Percentiles rank a stretch among this genome's conserved stretches.
phyloP scores from a whole-genome alignment of 192 early-diverging fungal genomes.

The Podila clonocystis region DNA sequence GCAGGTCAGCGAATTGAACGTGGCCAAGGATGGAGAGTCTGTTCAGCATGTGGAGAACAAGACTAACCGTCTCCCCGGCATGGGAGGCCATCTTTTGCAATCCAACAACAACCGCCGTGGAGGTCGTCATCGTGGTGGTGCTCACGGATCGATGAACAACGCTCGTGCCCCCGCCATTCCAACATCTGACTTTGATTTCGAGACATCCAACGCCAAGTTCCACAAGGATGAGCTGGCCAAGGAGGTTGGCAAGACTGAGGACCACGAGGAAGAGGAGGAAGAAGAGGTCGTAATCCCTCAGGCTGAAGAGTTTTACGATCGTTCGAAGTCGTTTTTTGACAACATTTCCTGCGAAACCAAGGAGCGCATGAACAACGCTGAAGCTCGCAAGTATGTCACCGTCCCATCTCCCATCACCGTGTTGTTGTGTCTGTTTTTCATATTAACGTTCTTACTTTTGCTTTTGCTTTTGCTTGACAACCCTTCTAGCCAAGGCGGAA shows the following conservation, averaged over 20 bases:
- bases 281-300: conserved; percentile 62
- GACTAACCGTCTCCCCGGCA: conserved; percentile 61
- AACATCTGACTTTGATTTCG: conserved; percentile 94
- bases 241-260: conserved; percentile 70
- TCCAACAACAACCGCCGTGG: conserved; percentile 59
- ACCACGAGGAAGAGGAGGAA: conserved; percentile 60
- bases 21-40: conserved; percentile 36
- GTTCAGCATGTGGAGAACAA: conserved; percentile 47
- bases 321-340: conserved; percentile 92
- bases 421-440: not conserved
- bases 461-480: conserved; percentile 12
- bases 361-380: conserved; percentile 75
- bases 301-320: conserved; percentile 75
- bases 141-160: conserved; percentile 51
- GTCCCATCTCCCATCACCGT: not conserved
- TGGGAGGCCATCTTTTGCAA: conserved; percentile 58
- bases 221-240: conserved; percentile 86
- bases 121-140: conserved; percentile 49
- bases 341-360: conserved; percentile 97
- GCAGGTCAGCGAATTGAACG: conserved; percentile 62
- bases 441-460: not conserved
- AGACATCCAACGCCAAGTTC: conserved; percentile 95
- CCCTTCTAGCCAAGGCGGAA: conserved; percentile 32
- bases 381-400: conserved; percentile 58
- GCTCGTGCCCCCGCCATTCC: conserved; percentile 57